Conservation (phyloP, 2,329 filamentous ascomycete species). For the Microcyclosporella mali region DNA sequence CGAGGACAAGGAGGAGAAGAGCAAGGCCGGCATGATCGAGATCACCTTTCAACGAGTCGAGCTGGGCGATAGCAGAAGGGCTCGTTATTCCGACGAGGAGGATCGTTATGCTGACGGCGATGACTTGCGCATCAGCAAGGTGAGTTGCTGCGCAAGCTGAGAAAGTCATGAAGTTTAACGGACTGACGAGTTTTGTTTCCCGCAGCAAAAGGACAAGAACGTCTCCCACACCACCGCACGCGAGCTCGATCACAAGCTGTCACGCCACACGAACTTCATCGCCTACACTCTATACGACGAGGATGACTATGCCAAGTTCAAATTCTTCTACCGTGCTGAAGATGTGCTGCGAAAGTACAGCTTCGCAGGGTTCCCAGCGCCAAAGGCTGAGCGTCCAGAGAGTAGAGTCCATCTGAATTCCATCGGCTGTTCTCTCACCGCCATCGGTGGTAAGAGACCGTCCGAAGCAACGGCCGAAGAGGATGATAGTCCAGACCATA, state of each 20-base stretch:
- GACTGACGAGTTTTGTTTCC: neutral
- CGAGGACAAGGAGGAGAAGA: constrained; percentile 7
- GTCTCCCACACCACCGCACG: constrained; percentile 4
- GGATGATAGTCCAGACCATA: too few species aligned
- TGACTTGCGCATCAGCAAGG: neutral
- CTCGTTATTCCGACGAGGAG: neutral
- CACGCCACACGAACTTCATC: constrained; percentile 1
- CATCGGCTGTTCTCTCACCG: too few species aligned
- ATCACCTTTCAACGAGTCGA: constrained; percentile 9
- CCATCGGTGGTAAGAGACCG: too few species aligned
- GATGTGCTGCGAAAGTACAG: constrained; percentile 9
- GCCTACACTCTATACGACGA: constrained; percentile 1
- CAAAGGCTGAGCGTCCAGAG: too few species aligned
- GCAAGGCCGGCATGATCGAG: constrained; percentile 7
- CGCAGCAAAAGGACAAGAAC: constrained; percentile 1
- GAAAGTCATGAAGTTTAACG: neutral
- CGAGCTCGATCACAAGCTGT: neutral
- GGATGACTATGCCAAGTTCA: constrained; percentile 9
- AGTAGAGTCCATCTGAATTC: too few species aligned
- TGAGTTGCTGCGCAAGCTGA: neutral
- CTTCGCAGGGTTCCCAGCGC: constrained; percentile 5
- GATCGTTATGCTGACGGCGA: neutral
- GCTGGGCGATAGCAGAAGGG: neutral
- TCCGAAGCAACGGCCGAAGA: too few species aligned
- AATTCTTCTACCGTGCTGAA: constrained; percentile 14